Percentiles rank a stretch among this genome's conserved stretches.
These are phyloP conservation scores for Chaetomium tenue DNA, from an alignment of 495 filamentous ascomycete genomes.

Conservation along the genomic window DNA sequence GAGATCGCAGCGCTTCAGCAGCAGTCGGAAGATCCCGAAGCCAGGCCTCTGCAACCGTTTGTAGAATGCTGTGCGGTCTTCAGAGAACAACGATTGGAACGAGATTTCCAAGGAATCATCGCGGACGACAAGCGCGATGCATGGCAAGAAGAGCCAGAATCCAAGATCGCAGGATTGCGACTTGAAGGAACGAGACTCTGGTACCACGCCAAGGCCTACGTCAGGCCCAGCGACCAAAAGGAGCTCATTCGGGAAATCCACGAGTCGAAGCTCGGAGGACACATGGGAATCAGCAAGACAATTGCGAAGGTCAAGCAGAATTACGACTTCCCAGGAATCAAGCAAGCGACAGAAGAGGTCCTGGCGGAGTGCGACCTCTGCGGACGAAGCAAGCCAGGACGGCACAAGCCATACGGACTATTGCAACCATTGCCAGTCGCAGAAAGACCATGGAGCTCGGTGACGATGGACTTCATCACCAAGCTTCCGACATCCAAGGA, in stretches of 20 bases:
- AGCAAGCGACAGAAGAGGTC: neutral
- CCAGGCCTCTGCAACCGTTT: too few species aligned
- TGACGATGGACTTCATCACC: constrained; percentile 13
- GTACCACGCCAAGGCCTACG: neutral
- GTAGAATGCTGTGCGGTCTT: too few species aligned
- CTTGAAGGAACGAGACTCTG: neutral
- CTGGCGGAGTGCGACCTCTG: neutral
- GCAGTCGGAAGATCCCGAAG: too few species aligned
- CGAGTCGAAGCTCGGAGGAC: constrained; percentile 4
- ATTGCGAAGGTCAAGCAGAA: neutral
- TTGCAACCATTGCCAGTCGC: neutral
- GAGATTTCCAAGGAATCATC: too few species aligned
- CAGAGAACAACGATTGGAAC: too few species aligned
- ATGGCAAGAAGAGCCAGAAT: too few species aligned
- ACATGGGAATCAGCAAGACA: constrained; percentile 12
- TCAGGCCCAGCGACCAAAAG: neutral
- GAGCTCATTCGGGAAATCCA: neutral
- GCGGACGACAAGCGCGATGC: too few species aligned
- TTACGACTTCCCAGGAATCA: neutral
- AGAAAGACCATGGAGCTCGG: constrained; percentile 7
- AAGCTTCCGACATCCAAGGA: constrained; percentile 1
- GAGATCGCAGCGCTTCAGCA: too few species aligned
- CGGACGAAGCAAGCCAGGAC: neutral
- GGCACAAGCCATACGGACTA: neutral
- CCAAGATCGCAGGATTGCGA: too few species aligned